Conservation (phyloP, 495 filamentous ascomycete genomes). For the Penicillium mononematosum region DNA sequence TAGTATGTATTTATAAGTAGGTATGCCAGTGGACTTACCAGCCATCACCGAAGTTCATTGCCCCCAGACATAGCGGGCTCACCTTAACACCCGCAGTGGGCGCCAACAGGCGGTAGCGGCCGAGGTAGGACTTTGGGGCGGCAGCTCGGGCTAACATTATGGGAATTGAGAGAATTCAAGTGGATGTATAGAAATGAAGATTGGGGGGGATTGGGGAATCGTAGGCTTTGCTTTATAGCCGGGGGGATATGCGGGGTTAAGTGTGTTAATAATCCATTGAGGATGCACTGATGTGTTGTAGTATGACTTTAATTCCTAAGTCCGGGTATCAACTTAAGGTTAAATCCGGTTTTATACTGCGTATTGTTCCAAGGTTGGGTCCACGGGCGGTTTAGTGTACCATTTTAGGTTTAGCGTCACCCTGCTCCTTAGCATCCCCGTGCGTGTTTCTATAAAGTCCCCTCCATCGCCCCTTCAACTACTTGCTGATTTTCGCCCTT, state of each 20-base stretch:
- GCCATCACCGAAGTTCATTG: conserved; percentile 61
- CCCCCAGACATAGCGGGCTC: conserved; percentile 59
- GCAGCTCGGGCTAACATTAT: conserved; percentile 15
- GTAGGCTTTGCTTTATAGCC: neutral
- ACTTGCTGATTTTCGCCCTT: no score
- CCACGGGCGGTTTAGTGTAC: no score
- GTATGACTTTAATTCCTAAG: conserved; percentile 2
- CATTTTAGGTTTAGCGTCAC: no score
- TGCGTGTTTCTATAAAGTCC: no score
- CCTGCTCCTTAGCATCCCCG: no score
- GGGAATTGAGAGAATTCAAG: neutral
- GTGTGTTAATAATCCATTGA: neutral
- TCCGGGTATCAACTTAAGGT: neutral
- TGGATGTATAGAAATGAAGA: neutral
- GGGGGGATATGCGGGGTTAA: neutral
- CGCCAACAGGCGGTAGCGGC: conserved; percentile 57
- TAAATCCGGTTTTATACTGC: neutral
- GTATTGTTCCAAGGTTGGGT: no score
- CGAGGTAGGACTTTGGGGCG: conserved; percentile 39
- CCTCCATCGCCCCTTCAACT: no score
- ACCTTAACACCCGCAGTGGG: conserved; percentile 58
- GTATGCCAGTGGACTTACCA: conserved; percentile 32
- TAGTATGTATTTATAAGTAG: no score
- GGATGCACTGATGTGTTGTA: neutral
- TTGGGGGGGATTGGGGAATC: neutral